Conservation (phyloP, 2,329 filamentous ascomycete genomes). For the Alternaria incomplexa region DNA sequence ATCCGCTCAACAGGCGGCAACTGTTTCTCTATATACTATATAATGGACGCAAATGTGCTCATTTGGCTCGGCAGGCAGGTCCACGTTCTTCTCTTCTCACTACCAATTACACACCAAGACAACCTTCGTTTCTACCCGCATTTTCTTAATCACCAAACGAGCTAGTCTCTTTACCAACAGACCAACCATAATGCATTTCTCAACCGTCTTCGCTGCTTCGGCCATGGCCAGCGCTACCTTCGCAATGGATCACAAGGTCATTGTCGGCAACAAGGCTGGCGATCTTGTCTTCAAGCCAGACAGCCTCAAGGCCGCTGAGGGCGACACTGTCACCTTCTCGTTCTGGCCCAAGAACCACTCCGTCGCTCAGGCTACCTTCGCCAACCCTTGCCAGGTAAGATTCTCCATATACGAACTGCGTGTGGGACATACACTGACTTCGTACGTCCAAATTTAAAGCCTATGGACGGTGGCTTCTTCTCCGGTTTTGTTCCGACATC, state of each 20-base stretch:
- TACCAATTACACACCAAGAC: slow-evolving; percentile 38
- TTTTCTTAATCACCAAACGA: slow-evolving; percentile 30
- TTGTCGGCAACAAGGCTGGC: slow-evolving; percentile 37
- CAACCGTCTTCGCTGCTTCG: slow-evolving; percentile 40
- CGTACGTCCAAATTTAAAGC: slow-evolving; percentile 9
- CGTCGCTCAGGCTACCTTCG: slow-evolving; percentile 46
- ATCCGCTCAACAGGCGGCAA: slow-evolving; percentile 28
- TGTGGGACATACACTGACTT: neutral
- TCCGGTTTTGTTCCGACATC: slow-evolving; percentile 45
- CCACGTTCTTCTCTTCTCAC: slow-evolving; percentile 42
- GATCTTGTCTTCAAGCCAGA: slow-evolving; percentile 44
- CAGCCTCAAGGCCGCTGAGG: slow-evolving; percentile 41
- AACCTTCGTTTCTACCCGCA: slow-evolving; percentile 24
- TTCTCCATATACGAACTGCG: neutral
- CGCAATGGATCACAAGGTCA: slow-evolving; percentile 41
- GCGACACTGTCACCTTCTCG: slow-evolving; percentile 47
- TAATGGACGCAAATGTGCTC: slow-evolving; percentile 45
- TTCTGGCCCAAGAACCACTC: slow-evolving; percentile 51
- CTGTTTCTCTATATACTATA: slow-evolving; percentile 41
- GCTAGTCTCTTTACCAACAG: slow-evolving; percentile 38
- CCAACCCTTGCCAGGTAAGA: slow-evolving; percentile 34
- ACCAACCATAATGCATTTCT: slow-evolving; percentile 50
- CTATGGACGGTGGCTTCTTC: slow-evolving; percentile 45
- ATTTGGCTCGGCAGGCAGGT: slow-evolving; percentile 42
- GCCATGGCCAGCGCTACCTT: slow-evolving; percentile 39